Base-by-base conservation (phyloP, 306 rosid species). In the Hippophae rhamnoides region DNA sequence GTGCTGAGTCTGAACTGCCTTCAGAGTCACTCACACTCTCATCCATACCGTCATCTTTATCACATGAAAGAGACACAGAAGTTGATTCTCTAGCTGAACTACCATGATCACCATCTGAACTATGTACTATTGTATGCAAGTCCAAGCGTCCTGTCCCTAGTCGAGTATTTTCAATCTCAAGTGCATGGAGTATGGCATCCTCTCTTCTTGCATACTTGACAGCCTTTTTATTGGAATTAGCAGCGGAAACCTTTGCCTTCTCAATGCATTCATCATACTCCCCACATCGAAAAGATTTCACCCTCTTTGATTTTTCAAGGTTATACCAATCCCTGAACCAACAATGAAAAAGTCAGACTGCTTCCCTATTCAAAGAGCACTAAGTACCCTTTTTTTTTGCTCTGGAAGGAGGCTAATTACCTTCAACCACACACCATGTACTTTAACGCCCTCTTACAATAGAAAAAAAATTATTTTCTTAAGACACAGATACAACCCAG, bases 131-230 rank as follows among this genome's bases (percentile, higher is more conserved):
- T 70, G 81, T 62, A 60, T 67, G 70, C 14, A 77, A 69, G 50
- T 68, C 76, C 68, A 76, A 55, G 7, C 68, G 75, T 63, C 70
- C 89, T 74, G 80, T 84, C 71, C 79, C 89, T 50, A 72, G 48
- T 60, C 73, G 82, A 73, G 86, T 68, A 60, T 77, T 80, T 78
- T 93, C 99, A 61, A 93, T 74, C 75, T 88, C 99, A 66, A 93
- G 99, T 61, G 97, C 99, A 66, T 93, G 99, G 44, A 93, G 81
- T 76, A 88, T 93, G 53, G 99, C 99, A 74, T 93, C 97, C 77
- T 93, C 99, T 72, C 97, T 84, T 43, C 97, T 89, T 69, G 97
- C 99, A 86, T 93, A 93, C 72, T 93, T 93, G 56, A 80, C 96
- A 8, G 80, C 92, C 69, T 84, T 93, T 81, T 82, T 93, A 78